A percentile compares a stretch with the other conserved stretches of the same genome.
These are phyloP conservation scores for Filobasidium wieringae DNA, from an alignment of 768 basidiomycete species.

Conservation along the genomic window DNA sequence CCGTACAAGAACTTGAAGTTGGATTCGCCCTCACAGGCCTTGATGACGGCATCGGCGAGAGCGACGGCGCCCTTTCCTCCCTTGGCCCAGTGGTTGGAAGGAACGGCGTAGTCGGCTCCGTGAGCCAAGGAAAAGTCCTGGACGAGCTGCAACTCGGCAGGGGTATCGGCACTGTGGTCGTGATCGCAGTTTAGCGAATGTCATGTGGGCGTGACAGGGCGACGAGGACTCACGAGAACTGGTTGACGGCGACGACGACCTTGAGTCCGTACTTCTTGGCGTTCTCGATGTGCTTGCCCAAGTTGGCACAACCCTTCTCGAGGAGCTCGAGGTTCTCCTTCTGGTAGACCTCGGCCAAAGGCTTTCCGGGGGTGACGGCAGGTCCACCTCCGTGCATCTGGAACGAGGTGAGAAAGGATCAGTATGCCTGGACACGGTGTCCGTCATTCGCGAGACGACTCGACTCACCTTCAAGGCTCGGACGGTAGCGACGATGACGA, in stretches of 20 bases:
- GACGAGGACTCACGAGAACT: slow-evolving; percentile 63
- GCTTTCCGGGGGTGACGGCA: slow-evolving; percentile 89
- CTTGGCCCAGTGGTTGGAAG: slow-evolving; percentile 95
- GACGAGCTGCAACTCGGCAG: slow-evolving; percentile 76
- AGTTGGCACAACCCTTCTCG: slow-evolving; percentile 81
- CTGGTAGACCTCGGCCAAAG: slow-evolving; percentile 84
- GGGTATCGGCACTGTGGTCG: slow-evolving; percentile 61
- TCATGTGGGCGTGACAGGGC: background rate
- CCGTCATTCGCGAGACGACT: background rate
- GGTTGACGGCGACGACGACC: slow-evolving; percentile 89
- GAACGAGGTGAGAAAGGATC: slow-evolving; percentile 37
- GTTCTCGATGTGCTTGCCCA: slow-evolving; percentile 87
- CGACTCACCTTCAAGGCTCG: slow-evolving; percentile 60
- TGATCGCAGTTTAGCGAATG: background rate
- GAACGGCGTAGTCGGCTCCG: slow-evolving; percentile 87
- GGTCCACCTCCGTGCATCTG: slow-evolving; percentile 96
- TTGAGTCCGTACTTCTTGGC: slow-evolving; percentile 91
- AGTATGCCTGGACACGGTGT: too few species aligned
- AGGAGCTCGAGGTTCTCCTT: slow-evolving; percentile 83
- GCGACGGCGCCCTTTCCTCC: slow-evolving; percentile 82
- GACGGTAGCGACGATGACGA: slow-evolving; percentile 91
- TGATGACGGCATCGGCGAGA: slow-evolving; percentile 84
- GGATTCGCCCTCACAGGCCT: slow-evolving; percentile 63
- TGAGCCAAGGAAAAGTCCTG: slow-evolving; percentile 64
- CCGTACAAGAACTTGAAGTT: slow-evolving; percentile 88